A percentile compares a stretch with the other conserved stretches of the same genome.
Evolutionary conservation across 345 rosid genomes (phyloP).

Genomic region (Syzygium grande): DNA sequence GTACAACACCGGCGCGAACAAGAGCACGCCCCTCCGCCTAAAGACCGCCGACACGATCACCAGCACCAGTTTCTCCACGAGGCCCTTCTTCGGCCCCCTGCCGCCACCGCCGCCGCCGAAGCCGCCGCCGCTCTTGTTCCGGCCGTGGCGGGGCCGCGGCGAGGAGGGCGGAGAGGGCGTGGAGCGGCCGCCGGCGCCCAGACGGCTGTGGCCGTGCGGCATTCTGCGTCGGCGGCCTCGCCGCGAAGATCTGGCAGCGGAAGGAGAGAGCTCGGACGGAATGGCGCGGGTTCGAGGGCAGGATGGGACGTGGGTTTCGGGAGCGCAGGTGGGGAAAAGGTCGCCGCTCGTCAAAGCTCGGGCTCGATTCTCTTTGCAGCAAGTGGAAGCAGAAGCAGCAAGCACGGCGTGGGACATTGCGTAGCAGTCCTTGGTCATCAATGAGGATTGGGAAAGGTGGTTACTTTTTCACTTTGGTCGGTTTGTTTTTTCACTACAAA

Average conservation of each 20-base stretch:
- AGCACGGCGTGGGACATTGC: background rate
- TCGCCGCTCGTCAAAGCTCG: background rate
- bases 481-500: background rate
- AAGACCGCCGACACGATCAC: constrained; percentile 55
- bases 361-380: background rate
- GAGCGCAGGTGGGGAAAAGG: background rate
- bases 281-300: background rate
- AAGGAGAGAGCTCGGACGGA: background rate
- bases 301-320: background rate
- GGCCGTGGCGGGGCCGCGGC: constrained; percentile 63
- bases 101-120: background rate
- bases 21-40: constrained; percentile 59
- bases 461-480: background rate
- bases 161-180: constrained; percentile 74
- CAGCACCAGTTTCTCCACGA: constrained; percentile 44
- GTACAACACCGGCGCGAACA: constrained; percentile 83
- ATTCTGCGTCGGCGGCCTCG: background rate
- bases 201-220: constrained; percentile 84
- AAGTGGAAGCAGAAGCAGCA: background rate
- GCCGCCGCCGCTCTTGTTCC: constrained; percentile 15
- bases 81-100: constrained; percentile 29
- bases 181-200: constrained; percentile 46
- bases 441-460: background rate
- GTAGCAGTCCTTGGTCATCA: background rate
- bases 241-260: background rate